Percentiles rank a stretch among this genome's conserved stretches.
phyloP scores from a whole-genome alignment of 169 alveolate species.

The Plasmodium billcollinsi region DNA sequence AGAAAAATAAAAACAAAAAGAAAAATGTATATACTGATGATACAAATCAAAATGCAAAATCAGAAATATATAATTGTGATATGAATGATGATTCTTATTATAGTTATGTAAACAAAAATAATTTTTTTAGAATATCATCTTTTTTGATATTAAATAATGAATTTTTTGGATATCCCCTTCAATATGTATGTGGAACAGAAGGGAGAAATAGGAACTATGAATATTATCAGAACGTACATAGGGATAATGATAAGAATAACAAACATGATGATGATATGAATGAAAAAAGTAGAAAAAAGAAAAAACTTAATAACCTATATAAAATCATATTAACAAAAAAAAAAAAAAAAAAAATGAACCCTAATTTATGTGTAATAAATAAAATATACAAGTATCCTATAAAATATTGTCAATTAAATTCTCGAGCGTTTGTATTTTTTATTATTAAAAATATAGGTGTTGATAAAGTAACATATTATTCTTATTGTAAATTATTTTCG shows the following conservation, averaged over 20 bases:
- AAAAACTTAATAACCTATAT: neutral
- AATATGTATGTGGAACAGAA: neutral
- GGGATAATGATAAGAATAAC: neutral
- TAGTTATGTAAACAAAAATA: no score
- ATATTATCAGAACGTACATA: neutral
- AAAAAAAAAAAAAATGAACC: neutral
- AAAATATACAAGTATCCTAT: constrained; percentile 10
- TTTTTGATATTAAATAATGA: constrained; percentile 38
- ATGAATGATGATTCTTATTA: neutral
- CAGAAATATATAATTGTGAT: neutral
- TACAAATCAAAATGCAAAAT: neutral
- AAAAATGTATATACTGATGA: neutral
- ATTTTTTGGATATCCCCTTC: constrained; percentile 32
- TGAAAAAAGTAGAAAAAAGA: neutral
- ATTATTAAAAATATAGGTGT: constrained; percentile 11
- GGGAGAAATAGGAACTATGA: neutral
- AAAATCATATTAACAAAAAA: constrained; percentile 10
- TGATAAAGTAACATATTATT: neutral
- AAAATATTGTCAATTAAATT: constrained; percentile 20
- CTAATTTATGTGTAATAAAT: constrained; percentile 9
- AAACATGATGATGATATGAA: neutral
- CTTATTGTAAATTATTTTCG: constrained; percentile 23
- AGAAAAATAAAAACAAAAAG: neutral
- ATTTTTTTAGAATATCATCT: constrained; percentile 4
- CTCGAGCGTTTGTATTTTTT: constrained; percentile 24